phyloP scores from a whole-genome alignment of 2,329 filamentous ascomycete genomes.

The Fusarium torreyae region DNA sequence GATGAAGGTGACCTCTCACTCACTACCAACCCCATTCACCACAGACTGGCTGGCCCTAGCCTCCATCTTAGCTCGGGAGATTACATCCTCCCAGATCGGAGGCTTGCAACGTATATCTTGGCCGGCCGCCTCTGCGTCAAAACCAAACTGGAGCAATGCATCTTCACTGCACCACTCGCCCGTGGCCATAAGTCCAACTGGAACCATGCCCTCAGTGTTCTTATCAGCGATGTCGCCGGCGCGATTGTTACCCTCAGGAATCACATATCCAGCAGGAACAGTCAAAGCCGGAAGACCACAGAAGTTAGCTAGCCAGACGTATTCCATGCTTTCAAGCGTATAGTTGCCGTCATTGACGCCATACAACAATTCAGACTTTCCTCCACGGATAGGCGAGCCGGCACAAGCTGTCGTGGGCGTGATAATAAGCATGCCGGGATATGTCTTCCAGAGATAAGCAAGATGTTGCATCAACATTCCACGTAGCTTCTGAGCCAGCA shows the following conservation, averaged over 20 bases:
- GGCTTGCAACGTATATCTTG: constrained; percentile 32
- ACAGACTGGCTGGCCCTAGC: neutral
- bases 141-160: constrained; percentile 63
- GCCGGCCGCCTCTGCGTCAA: constrained; percentile 62
- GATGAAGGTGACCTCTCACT: neutral
- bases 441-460: constrained; percentile 72
- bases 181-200: constrained; percentile 69
- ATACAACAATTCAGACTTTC: constrained; percentile 55
- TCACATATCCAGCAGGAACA: constrained; percentile 62
- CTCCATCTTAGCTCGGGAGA: constrained; percentile 25
- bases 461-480: constrained; percentile 80
- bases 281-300: constrained; percentile 64
- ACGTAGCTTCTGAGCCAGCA: constrained; percentile 79
- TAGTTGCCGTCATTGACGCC: constrained; percentile 64
- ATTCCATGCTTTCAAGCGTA: constrained; percentile 64
- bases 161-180: constrained; percentile 70
- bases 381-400: constrained; percentile 60
- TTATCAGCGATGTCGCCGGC: constrained; percentile 53
- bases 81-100: constrained; percentile 41
- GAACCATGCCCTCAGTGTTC: constrained; percentile 59
- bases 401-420: constrained; percentile 75
- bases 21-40: neutral
- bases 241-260: constrained; percentile 53
- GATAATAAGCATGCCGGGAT: constrained; percentile 80
- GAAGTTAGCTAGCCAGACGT: constrained; percentile 67